Evolutionary conservation across 2,329 filamentous ascomycete species (phyloP), one percentile per base, ranked within the genome.

Genomic region (Phaeosphaeria sp.): DNA sequence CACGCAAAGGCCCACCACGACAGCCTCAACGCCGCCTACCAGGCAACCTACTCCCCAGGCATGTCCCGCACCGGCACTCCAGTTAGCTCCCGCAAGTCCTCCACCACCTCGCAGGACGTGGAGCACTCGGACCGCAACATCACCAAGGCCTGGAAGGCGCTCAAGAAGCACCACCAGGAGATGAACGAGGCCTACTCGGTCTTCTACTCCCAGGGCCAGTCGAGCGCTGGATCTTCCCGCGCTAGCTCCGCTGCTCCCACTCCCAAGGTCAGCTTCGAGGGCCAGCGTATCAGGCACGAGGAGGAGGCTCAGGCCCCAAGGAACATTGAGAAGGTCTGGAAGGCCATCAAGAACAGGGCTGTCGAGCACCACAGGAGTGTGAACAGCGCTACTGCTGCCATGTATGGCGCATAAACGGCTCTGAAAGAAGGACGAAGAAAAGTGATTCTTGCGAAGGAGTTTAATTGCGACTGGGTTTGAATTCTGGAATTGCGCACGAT

Each of bases 1-100:
- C 68, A 62, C 56, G 68, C 68, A 57, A 72, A 71, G 51, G 66
- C 65, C n/a, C 71, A 74, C 64, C 72, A 72, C 63, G 64, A 71
- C 46, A 61, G 61, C 58, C 56, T 73, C 42, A 72, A 72, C 59
- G 67, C 65, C 7, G 69, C 69, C 36, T 72, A 64, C 64, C 51
- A 53, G 56, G 54, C 52, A 52, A 62, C 52, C 62, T 72, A 74
- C 60, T 58, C 60, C 46, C 54, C 48, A 10, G 36, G 58, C 17
- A 23, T 30, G 33, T 62, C 66, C 44, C 20, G 50, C 25, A 21
- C 59, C 30, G 48, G 49, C 22, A 60, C 64, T 2, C 54, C 64
- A 7, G 42, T 56, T 18, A 46, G 55, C 41, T 65, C 62, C 4
- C 65, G 60, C 55, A 64, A 64, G 23, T 23, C 52, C 18, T 48